A percentile compares a stretch with the other conserved stretches of the same genome.
Conservation (phyloP, 495 filamentous ascomycete species). For the Diplogelasinospora grovesii region DNA sequence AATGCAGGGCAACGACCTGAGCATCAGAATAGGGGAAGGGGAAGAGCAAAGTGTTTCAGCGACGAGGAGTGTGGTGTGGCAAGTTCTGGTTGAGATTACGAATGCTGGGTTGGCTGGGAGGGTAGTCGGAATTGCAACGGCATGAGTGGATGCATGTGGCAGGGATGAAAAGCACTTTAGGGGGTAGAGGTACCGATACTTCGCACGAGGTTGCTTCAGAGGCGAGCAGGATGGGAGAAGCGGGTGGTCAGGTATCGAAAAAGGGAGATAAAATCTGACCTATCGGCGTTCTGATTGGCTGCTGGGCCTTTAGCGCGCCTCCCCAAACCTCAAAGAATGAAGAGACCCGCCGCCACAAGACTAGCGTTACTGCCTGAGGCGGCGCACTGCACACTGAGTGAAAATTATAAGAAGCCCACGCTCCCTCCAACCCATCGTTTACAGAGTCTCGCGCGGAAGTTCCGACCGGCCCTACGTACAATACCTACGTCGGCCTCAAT, state of each 20-base stretch:
- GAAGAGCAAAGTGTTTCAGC: conserved; percentile 11
- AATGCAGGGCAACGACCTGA: no score
- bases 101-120: conserved; percentile 2
- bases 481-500: conserved; percentile 31
- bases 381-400: conserved; percentile 2
- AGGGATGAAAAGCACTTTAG: not conserved
- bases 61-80: conserved; percentile 8
- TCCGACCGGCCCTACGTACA: conserved; percentile 42
- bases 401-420: conserved; percentile 45
- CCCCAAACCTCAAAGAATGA: conserved; percentile 21
- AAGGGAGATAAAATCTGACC: conserved; percentile 21
- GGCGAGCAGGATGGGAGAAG: conserved; percentile 9
- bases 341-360: conserved; percentile 25
- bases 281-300: conserved; percentile 19
- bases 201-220: conserved; percentile 13
- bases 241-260: conserved; percentile 11
- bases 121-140: conserved; percentile 1
- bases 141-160: conserved; percentile 5
- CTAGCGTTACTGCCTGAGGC: conserved; percentile 30
- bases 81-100: conserved; percentile 11
- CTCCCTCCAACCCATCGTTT: conserved; percentile 40
- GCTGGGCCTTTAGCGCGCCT: conserved; percentile 8
- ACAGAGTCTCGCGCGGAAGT: conserved; percentile 40
- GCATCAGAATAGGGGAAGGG: conserved; percentile 10
- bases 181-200: conserved; percentile 27